Base-by-base conservation (phyloP, 768 basidiomycete species). In the Psilocybe subaeruginosa region DNA sequence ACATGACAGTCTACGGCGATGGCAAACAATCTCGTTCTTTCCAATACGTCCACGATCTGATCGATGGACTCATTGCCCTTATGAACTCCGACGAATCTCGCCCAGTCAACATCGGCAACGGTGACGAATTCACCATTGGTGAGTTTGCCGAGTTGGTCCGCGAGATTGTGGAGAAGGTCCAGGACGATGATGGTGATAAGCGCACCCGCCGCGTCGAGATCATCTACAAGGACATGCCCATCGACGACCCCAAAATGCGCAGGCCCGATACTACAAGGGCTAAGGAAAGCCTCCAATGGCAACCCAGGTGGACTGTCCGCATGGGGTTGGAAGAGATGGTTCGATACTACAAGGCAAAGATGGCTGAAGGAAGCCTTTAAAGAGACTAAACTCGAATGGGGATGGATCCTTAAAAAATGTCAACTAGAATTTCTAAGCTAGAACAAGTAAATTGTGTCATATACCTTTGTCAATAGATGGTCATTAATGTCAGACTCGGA, bases 301-400 rank as follows among this genome's bases (percentile, higher is more conserved):
- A 97, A 73, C 95, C 97, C 11, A 82, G 87, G 69, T 99, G 95
- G 94, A 90, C 89, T 31, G 92, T 97, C 52, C 85, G 86, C 64
- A 95, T 94, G 88, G 96, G 96, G 29, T 74, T 98, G 53, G 93
- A 95, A 78, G 95, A 97, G 80, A 97, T 96, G 91, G 90, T 94
- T 37, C 78, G 91, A 60, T 97, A 95, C 75, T 97, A 95, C 80
- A 94, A 93, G 76, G 86, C 89, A 17, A 93, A 90, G 77, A 90
- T 95, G 85, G 85, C 83, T 2, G 93, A 95, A 74, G 93, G 93
- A 29, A 90, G 88, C 70, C 78, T 93, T 41, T 92, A 82, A 70
- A 67, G 11, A 19, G 23, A 12, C n/a, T 8, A 8, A 14, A 17
- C 11, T 11, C 33, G 33, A 7, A 11, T 11, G 33, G 33, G 6